Percentiles rank a stretch among this genome's conserved stretches.
Conservation (phyloP, 176 grass and related monocot species). For the Carex scoparia region DNA sequence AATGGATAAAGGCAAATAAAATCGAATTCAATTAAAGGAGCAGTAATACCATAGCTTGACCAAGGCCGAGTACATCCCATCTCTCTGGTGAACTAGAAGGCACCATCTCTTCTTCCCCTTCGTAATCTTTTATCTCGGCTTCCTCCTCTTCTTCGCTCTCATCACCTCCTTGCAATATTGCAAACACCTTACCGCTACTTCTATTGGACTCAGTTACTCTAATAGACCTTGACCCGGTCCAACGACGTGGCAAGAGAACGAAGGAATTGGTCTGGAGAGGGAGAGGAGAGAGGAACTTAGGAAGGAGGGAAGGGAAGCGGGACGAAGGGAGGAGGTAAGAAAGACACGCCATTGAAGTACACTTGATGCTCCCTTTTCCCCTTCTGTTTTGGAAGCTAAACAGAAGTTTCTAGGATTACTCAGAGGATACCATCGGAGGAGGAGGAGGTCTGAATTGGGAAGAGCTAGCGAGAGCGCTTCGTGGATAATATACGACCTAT, state of each 20-base stretch:
- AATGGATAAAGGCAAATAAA: background rate
- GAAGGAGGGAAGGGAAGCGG: constrained; percentile 4
- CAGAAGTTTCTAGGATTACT: background rate
- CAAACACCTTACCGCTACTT: constrained; percentile 24
- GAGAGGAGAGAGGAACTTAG: background rate
- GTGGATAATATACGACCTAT: constrained; percentile 20
- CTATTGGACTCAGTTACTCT: background rate
- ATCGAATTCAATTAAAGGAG: background rate
- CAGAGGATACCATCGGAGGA: background rate
- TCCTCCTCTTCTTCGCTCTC: constrained; percentile 50
- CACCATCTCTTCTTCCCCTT: constrained; percentile 25
- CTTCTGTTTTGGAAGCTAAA: background rate
- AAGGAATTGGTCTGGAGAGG: background rate
- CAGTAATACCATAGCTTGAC: constrained; percentile 78
- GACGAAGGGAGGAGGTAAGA: constrained; percentile 7
- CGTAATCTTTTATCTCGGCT: constrained; percentile 19
- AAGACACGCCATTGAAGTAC: constrained; percentile 6
- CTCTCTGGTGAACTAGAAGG: constrained; percentile 42
- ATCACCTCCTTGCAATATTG: constrained; percentile 23
- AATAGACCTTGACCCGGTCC: background rate
- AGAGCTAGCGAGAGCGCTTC: background rate
- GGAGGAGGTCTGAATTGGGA: background rate
- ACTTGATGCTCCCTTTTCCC: background rate
- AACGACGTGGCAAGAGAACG: background rate
- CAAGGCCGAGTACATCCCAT: constrained; percentile 90